Evolutionary conservation across 169 alveolate genomes (phyloP), one percentile per base, ranked within the genome.

Genomic region (Plasmodium reichenowi): DNA sequence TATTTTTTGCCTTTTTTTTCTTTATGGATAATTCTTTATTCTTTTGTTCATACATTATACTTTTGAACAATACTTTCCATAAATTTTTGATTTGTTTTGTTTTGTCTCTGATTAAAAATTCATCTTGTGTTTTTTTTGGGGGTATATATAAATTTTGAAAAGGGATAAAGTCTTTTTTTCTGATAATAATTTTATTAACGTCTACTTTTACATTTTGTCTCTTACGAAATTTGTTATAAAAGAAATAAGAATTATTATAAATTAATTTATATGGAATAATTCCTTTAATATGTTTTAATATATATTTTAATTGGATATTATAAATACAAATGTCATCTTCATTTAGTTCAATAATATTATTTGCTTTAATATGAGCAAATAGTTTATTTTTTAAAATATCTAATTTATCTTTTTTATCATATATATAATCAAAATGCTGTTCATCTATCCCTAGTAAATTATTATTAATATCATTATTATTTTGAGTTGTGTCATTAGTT

Each of bases 11-110:
- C 38, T 68, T 26, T 9, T 12, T 71, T 59, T 70, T 47, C 26
- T 78, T n/a, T 17, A 48, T 59, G 17, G 52, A 5, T n/a, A 45
- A 32, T 20, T 78, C 38, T 24, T 64, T 50, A 71, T 78, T 78
- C 22, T 17, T 70, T 45, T 66, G 78, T 47, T 78, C 89, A 71
- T 78, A 78, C 10, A 78, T 26, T 38, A 78, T 45, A 78, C 89
- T 78, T 71, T 78, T 78, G 71, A 48, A 66, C 43, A 78, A 58
- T 13, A 78, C 89, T 71, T 78, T 78, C 89, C 89, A 78, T 47
- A 78, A n/a, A 45, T 78, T 78, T 78, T 78, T 78, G 32, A 78
- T 78, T 78, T 78, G 89, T 71, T 78, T 78, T 15, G 64, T 24
- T 66, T 78, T 78, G 13, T 78, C 78, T 48, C 15, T 59, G 26